Percentiles rank a stretch among this genome's conserved stretches.
These are phyloP conservation scores for Pelargonium citronellum DNA, from an alignment of 441 rosid genomes.

Conservation along the genomic window DNA sequence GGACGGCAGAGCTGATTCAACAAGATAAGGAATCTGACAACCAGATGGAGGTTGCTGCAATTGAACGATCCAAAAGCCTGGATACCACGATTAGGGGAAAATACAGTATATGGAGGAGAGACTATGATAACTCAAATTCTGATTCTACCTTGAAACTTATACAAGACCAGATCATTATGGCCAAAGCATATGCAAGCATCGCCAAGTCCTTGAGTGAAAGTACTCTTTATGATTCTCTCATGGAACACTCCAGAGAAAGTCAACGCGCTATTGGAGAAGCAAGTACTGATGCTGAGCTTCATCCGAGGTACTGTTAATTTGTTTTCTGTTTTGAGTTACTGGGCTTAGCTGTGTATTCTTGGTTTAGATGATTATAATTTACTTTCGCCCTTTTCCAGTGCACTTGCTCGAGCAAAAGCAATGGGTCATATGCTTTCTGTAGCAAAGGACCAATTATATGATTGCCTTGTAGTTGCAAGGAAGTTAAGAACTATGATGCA, in stretches of 20 bases:
- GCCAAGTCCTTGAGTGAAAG: constrained; percentile 63
- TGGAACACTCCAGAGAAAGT: constrained; percentile 52
- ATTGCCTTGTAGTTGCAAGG: constrained; percentile 60
- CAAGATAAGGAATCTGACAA: constrained; percentile 52
- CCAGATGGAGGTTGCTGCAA: constrained; percentile 48
- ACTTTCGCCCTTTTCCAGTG: constrained; percentile 35
- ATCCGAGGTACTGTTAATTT: constrained; percentile 47
- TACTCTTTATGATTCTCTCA: constrained; percentile 48
- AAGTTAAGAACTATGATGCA: constrained; percentile 82
- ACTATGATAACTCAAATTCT: constrained; percentile 68
- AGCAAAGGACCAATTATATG: constrained; percentile 72
- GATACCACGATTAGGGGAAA: constrained; percentile 57
- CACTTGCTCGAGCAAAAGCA: constrained; percentile 73
- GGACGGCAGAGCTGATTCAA: constrained; percentile 52
- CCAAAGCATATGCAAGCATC: constrained; percentile 78
- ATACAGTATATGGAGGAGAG: constrained; percentile 91
- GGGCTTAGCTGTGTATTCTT: constrained; percentile 8
- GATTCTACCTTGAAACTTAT: constrained; percentile 77
- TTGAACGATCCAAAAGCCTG: constrained; percentile 45
- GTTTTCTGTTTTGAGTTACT: constrained; percentile 14
- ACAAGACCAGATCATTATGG: constrained; percentile 94
- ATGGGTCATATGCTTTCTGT: constrained; percentile 78
- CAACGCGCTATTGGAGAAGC: constrained; percentile 65
- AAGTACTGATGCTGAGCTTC: constrained; percentile 69
- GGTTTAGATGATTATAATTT: constrained; percentile 14